Evolutionary conservation across 1,284 basidiomycete genomes (phyloP), one percentile per base, ranked within the genome.

Genomic region (Rhodotorula sp.): DNA sequence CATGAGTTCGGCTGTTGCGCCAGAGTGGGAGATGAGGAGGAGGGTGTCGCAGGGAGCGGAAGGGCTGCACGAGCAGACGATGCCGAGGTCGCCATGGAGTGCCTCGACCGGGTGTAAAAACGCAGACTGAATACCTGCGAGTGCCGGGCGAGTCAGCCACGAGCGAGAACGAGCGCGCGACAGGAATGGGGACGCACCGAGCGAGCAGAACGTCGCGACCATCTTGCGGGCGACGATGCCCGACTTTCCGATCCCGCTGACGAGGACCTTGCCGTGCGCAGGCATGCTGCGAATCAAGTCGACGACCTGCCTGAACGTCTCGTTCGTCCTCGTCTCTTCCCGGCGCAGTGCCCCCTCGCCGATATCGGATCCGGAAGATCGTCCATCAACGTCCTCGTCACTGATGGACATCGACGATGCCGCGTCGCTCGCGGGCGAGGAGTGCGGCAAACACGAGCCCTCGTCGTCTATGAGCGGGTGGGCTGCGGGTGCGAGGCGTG

Each of bases 241-340:
- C 53, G 78, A 79, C 73, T 82, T 82, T 34, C 81, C 81, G 4
- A 82, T 78, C 29, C 81, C 81, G 1, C 78, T 79, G 24, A 81
- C 74, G 29, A 82, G 74, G 22, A 82, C 71, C 70, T 81, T 82
- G 52, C 81, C 81, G 36, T 76, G 73, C 9, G 59, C 20, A 13
- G 76, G 72, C 66, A 78, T 72, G 9, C 36, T 48, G 2, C 34
- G n/a, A 22, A 77, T 56, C 24, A 69, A 32, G 29, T 72, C 67
- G 22, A 68, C 77, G 63, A 57, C 76, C 27, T 66, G 55, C 4
- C 68, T 60, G 67, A 76, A 76, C 24, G 72, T 66, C 5, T 59
- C 49, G 65, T 71, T 74, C 32, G 70, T 68, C 59, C 62, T 59
- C 52, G 54, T 57, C 44, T 58, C 62, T 8, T 44, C 57, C n/a